These are phyloP conservation scores for Euphorbia lathyris DNA, from an alignment of 345 rosid genomes.

Conservation along the genomic window DNA sequence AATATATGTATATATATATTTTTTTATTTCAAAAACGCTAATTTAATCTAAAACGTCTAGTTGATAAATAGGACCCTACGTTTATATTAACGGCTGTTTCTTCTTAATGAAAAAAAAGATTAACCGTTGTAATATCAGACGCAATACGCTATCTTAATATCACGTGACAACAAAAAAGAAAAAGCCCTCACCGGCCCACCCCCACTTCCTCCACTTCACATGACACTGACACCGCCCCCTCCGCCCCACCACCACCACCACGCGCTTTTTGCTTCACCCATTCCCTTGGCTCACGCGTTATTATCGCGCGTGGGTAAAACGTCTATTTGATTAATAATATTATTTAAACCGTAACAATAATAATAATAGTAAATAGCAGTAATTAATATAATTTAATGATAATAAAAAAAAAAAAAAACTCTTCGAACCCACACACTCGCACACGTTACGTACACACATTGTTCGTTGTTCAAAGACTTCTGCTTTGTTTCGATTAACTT, in stretches of 20 bases:
- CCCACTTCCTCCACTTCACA: not conserved
- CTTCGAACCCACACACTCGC: slow-evolving; percentile 5
- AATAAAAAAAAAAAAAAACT: not conserved
- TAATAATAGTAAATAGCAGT: no score
- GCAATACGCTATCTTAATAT: no score
- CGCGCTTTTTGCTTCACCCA: not conserved
- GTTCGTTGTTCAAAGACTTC: slow-evolving; percentile 18
- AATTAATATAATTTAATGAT: no score
- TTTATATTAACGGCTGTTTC: no score
- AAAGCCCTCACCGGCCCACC: not conserved
- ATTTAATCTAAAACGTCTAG: no score
- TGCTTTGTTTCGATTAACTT: slow-evolving; percentile 15
- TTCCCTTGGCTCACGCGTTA: not conserved
- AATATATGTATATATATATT: no score
- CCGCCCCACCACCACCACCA: slow-evolving; percentile 3
- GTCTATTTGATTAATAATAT: not conserved
- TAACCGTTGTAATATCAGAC: no score
- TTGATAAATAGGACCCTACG: no score
- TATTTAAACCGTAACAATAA: not conserved
- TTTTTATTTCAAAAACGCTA: no score
- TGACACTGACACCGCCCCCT: not conserved
- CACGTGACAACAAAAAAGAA: not conserved
- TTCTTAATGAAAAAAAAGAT: no score
- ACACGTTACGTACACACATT: not conserved
- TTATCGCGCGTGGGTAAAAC: slow-evolving; percentile 1